Base-by-base conservation (phyloP, 352 stramenopile genomes). In the Blastocystis sp. region DNA sequence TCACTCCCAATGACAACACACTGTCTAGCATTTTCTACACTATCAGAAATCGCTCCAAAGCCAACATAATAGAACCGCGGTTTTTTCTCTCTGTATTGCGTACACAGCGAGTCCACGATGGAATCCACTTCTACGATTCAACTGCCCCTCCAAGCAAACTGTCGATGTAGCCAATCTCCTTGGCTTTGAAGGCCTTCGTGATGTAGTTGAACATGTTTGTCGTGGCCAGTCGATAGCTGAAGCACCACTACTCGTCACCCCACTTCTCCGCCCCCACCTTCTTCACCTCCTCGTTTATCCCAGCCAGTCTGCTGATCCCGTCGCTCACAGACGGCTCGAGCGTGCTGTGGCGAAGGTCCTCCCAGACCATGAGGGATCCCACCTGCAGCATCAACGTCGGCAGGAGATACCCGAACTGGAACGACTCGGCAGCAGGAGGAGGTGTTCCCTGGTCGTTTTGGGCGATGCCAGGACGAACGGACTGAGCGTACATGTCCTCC, bases 261-360 rank as follows among this genome's bases (percentile, higher is more conserved):
- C 34, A 23, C 50, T 18, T n/a, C 20, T 13, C 20, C 73, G 23
- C 6, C 73, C 47, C 50, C 45, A 84, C 73, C 56, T 84, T 84
- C 53, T 84, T 84, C 50, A 84, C 73, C 7, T 84, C 73, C 73
- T 84, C 73, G 56, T 41, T 84, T 11, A 84, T 84, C 29, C 73
- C 73, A 9, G 73, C 73, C 23, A 84, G 39, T n/a, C 62, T 50
- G 50, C 50, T 68, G 45, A 84, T 84, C 7, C 73, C 73, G 3
- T 84, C 47, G 20, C 73, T 34, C n/a, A 84, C 20, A 37, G 26
- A 54, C 1, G 73, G 73, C 39, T 84, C 73, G 18, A 84, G 53
- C 13, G 73, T 34, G 3, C 53, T 47, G 29, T 84, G 34, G 18
- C 73, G 47, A 15, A 84, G 26, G 39, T 84, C 73, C 50, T 84